phyloP scores from a whole-genome alignment of 2,329 filamentous ascomycete genomes.

The Fusarium multiceps region DNA sequence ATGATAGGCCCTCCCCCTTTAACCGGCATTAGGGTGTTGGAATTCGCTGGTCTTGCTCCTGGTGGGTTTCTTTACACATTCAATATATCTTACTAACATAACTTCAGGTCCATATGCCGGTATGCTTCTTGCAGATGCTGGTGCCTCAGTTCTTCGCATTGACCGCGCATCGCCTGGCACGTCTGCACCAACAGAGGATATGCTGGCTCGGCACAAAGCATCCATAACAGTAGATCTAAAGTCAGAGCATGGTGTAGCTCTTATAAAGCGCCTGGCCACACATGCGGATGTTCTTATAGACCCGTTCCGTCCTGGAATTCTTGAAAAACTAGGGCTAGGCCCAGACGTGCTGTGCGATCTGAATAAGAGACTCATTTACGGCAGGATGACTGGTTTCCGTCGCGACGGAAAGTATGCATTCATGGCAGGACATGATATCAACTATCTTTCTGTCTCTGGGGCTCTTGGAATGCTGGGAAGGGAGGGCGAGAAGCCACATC shows the following conservation, averaged over 20 bases:
- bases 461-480: constrained; percentile 81
- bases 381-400: constrained; percentile 89
- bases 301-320: constrained; percentile 89
- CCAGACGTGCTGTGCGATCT: constrained; percentile 73
- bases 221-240: constrained; percentile 87
- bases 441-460: constrained; percentile 91
- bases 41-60: constrained; percentile 72
- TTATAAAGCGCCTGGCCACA: constrained; percentile 73
- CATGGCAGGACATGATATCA: constrained; percentile 97
- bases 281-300: constrained; percentile 92
- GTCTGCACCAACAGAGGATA: constrained; percentile 70
- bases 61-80: constrained; percentile 53
- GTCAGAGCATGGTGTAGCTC: constrained; percentile 66
- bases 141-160: constrained; percentile 87
- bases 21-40: constrained; percentile 66
- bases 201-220: constrained; percentile 82
- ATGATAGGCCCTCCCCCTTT: constrained; percentile 53
- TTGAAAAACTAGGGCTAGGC: constrained; percentile 84
- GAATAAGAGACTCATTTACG: constrained; percentile 84
- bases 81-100: neutral
- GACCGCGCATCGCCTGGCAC: constrained; percentile 70
- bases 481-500: constrained; percentile 74
- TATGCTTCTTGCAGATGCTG: constrained; percentile 88
- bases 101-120: constrained; percentile 83
- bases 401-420: constrained; percentile 84